phyloP scores from a whole-genome alignment of 1,139 yeast genomes.

The Chernovozyma sophiae-reginae region DNA sequence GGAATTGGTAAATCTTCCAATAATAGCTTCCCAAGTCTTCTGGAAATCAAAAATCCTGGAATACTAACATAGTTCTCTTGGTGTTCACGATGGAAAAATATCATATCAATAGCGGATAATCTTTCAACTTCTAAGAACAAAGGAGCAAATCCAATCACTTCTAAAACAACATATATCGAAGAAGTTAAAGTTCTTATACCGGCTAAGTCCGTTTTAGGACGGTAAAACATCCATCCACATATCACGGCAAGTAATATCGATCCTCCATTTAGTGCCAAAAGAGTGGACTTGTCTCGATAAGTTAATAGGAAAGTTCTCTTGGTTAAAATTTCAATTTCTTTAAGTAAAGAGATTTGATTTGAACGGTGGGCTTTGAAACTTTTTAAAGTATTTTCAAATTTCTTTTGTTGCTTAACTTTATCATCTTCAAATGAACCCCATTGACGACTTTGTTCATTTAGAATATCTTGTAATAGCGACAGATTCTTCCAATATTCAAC shows the following conservation, averaged over 20 bases:
- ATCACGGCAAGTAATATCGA: slow-evolving; percentile 54
- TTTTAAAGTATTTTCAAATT: slow-evolving; percentile 20
- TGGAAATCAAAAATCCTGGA: slow-evolving; percentile 61
- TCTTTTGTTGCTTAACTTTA: slow-evolving; percentile 11
- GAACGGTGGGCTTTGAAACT: slow-evolving; percentile 24
- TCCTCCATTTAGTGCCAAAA: slow-evolving; percentile 52
- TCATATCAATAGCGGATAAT: slow-evolving; percentile 63
- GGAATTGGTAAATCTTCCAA: slow-evolving; percentile 71
- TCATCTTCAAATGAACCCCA: neutral
- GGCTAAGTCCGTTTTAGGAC: slow-evolving; percentile 56
- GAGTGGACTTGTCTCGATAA: slow-evolving; percentile 56
- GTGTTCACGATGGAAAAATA: slow-evolving; percentile 68
- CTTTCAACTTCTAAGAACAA: slow-evolving; percentile 72
- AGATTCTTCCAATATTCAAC: slow-evolving; percentile 47
- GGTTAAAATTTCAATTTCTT: slow-evolving; percentile 53
- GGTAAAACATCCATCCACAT: slow-evolving; percentile 74
- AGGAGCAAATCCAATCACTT: slow-evolving; percentile 66
- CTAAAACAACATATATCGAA: slow-evolving; percentile 58
- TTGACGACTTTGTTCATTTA: slow-evolving; percentile 2
- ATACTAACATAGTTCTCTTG: slow-evolving; percentile 67
- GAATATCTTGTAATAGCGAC: neutral
- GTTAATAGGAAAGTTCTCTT: slow-evolving; percentile 54
- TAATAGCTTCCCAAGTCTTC: slow-evolving; percentile 62
- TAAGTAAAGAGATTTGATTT: slow-evolving; percentile 25
- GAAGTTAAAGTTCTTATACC: slow-evolving; percentile 70